Evolutionary conservation across 345 rosid species (phyloP), one percentile per base, ranked within the genome.

Genomic region (Aethionema arabicum): DNA sequence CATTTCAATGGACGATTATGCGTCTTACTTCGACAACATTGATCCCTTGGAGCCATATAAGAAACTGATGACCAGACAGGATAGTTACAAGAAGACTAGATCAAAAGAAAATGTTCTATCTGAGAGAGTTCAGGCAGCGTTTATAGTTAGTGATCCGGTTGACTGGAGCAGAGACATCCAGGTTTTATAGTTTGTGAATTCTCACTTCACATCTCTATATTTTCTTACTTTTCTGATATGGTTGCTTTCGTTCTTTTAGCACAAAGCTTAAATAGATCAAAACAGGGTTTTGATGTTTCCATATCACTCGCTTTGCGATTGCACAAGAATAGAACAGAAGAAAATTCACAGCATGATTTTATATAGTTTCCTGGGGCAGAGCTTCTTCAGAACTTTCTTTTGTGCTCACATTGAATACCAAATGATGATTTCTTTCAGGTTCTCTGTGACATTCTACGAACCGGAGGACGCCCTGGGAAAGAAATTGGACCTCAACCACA

Each of bases 131-230:
- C 79, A 82, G 78, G 98, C 96, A 61, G 90, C 89, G 21, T 88
- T 91, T 77, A 41, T 91, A 39, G 85, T 91, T 52, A 88, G 96
- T 70, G 98, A 91, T 75, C 70, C 98, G 48, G 82, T 88, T 67
- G 96, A 91, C 69, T 86, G 98, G 98, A 84, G 96, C 83, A 76
- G 88, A 67, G 95, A 91, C 78, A 77, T 84, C 66, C 98, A 88
- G 98, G 98, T 88, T 0, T 43, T 4, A 44, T 46, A 1, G 4
- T 12, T 39, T 9, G 27, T 16, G 31, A n/a, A 41, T 3, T 16
- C 31, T 13, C 9, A 29, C 29, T 54, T 43, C 32, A 29, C 32
- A 39, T 38, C 1, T 61, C 29, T 10, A 0, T 38, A 27, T 27
- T 8, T 29, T 12, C 12, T 7, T 5, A 36, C 35, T 21, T 47